Percentiles rank a stretch among this genome's conserved stretches.
Evolutionary conservation across 2,329 filamentous ascomycete species (phyloP).

Genomic region (Fusarium coffeatum): DNA sequence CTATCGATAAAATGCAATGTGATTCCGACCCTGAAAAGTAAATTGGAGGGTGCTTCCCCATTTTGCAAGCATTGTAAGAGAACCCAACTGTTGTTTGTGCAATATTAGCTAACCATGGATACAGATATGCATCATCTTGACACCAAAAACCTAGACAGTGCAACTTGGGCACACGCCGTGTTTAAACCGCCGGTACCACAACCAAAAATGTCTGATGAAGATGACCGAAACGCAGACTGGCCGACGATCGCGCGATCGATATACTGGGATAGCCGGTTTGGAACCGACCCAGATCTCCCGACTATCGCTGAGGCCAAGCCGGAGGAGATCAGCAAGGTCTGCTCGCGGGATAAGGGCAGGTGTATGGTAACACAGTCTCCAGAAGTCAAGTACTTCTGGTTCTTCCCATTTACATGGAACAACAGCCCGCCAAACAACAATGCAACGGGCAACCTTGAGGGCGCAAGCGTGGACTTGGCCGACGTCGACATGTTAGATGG

Average conservation of each 20-base stretch:
- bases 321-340: not conserved
- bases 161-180: not conserved
- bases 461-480: rapidly evolving
- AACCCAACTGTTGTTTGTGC: rapidly evolving
- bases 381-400: not conserved
- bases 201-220: not conserved
- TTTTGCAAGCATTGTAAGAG: not conserved
- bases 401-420: not conserved
- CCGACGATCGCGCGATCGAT: no score
- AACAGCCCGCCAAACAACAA: not conserved
- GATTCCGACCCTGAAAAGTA: no score
- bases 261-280: not conserved
- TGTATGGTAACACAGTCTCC: not conserved
- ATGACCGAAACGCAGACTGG: no score
- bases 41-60: not conserved
- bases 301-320: not conserved
- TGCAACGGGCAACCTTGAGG: not conserved
- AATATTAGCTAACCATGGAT: not conserved
- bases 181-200: not conserved
- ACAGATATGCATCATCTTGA: not conserved
- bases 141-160: not conserved
- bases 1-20: no score
- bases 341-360: rapidly evolving
- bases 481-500: not conserved
- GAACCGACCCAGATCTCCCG: rapidly evolving